These are phyloP conservation scores for Tulasnella sp. DNA, from an alignment of 768 basidiomycete species.

Conservation along the genomic window DNA sequence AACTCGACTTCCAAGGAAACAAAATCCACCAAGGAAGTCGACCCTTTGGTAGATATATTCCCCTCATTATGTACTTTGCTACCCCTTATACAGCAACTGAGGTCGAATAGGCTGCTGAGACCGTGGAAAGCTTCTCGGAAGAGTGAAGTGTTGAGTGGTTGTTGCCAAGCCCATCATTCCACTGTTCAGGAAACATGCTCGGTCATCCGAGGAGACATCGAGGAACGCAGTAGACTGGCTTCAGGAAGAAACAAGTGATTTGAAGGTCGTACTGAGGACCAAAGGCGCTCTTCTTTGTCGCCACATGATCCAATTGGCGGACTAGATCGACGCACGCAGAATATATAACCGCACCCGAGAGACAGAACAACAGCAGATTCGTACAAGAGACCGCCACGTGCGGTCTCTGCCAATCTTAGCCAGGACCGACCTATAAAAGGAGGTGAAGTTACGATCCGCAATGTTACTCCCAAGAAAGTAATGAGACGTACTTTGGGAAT, in stretches of 20 bases:
- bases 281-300: neutral
- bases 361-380: neutral
- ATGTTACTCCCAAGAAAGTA: constrained; percentile 36
- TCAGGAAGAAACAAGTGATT: neutral
- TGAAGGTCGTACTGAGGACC: neutral
- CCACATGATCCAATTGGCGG: neutral
- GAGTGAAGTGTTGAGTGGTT: neutral
- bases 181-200: neutral
- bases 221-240: neutral
- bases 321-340: no score
- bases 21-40: neutral
- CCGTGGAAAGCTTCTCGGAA: neutral
- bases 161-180: neutral
- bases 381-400: constrained; percentile 8
- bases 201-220: neutral
- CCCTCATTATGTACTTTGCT: neutral
- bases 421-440: constrained; percentile 72
- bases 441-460: constrained; percentile 40
- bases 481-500: constrained; percentile 69
- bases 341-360: neutral
- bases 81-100: neutral
- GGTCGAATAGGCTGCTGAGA: neutral
- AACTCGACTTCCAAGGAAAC: neutral
- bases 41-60: neutral
- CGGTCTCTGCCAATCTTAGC: constrained; percentile 56